Percentiles rank a stretch among this genome's conserved stretches.
Evolutionary conservation across 2,329 filamentous ascomycete genomes (phyloP).

Genomic region (Orbilia ellipsospora): DNA sequence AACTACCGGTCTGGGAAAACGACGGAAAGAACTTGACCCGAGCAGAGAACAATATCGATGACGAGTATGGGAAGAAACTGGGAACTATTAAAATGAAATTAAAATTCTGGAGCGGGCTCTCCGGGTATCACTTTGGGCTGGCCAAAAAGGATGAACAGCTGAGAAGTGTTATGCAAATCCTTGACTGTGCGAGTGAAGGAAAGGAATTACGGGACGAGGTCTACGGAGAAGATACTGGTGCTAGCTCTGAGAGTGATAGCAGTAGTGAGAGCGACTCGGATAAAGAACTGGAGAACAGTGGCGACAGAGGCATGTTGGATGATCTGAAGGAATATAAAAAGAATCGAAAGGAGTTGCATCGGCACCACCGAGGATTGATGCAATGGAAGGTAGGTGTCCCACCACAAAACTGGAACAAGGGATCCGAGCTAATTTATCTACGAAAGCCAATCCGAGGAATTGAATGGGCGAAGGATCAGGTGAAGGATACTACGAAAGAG

Average conservation of each 20-base stretch:
- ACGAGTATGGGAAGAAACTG: slow-evolving; percentile 68
- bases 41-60: slow-evolving; percentile 66
- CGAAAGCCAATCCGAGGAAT: slow-evolving; percentile 65
- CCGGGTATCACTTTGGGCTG: slow-evolving; percentile 69
- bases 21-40: slow-evolving; percentile 66
- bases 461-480: slow-evolving; percentile 71
- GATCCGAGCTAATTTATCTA: slow-evolving; percentile 3
- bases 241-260: slow-evolving; percentile 48
- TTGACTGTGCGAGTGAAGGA: slow-evolving; percentile 65
- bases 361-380: slow-evolving; percentile 77
- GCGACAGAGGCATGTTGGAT: slow-evolving; percentile 66
- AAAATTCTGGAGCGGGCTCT: slow-evolving; percentile 72
- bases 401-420: background rate
- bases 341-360: slow-evolving; percentile 71
- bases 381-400: slow-evolving; percentile 69
- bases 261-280: slow-evolving; percentile 57
- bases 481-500: slow-evolving; percentile 66
- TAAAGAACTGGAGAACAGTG: slow-evolving; percentile 51
- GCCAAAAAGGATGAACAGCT: slow-evolving; percentile 68
- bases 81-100: slow-evolving; percentile 71
- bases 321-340: slow-evolving; percentile 72
- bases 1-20: slow-evolving; percentile 74
- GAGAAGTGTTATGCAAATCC: slow-evolving; percentile 72
- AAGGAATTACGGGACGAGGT: slow-evolving; percentile 61
- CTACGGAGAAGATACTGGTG: slow-evolving; percentile 62